A percentile compares a stretch with the other conserved stretches of the same genome.
phyloP scores from a whole-genome alignment of 176 grass and related monocot genomes.

The Carex kokanica region DNA sequence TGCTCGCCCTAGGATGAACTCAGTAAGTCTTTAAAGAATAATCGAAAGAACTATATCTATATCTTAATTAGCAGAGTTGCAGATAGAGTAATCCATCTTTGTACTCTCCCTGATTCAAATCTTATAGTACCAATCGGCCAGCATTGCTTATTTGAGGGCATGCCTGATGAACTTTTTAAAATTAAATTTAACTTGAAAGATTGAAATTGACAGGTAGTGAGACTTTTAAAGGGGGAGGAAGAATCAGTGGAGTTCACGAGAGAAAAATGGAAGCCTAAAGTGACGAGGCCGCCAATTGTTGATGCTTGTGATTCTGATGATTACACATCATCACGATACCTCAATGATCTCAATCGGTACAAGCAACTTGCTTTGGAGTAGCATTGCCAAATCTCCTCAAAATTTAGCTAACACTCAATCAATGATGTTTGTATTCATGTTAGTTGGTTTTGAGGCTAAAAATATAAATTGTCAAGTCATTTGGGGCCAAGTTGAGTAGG shows the following conservation, averaged over 20 bases:
- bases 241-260: conserved; percentile 45
- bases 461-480: not conserved
- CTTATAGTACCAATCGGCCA: not conserved
- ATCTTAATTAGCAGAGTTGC: not conserved
- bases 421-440: not conserved
- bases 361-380: conserved; percentile 96
- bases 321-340: conserved; percentile 77
- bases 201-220: conserved; percentile 44
- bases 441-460: not conserved
- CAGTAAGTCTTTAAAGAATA: conserved; percentile 32
- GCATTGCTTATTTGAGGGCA: not conserved
- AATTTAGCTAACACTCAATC: not conserved
- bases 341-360: conserved; percentile 85
- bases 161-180: not conserved
- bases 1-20: conserved; percentile 73
- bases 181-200: not conserved
- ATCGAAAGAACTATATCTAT: conserved; percentile 8
- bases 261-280: conserved; percentile 43
- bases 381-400: conserved; percentile 26
- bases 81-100: not conserved
- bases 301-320: conserved; percentile 79
- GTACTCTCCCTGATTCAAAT: not conserved
- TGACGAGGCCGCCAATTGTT: conserved; percentile 42
- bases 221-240: conserved; percentile 60
- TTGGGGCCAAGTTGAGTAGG: not conserved